phyloP scores from a whole-genome alignment of 257 asterid genomes.

The Nicotiana attenuata region DNA sequence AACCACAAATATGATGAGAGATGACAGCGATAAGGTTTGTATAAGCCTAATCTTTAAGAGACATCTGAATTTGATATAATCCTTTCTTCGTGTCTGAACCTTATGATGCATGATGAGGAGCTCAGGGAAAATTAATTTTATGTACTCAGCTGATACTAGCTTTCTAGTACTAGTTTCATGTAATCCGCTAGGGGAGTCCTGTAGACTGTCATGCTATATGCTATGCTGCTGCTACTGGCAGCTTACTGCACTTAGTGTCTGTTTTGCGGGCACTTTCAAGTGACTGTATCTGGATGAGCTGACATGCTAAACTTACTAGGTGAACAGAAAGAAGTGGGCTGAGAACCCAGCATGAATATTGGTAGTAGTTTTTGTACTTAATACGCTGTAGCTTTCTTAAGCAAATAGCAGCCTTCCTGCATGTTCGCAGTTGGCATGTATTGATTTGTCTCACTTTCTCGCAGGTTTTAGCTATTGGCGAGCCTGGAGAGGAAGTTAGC shows the following conservation, averaged over 20 bases:
- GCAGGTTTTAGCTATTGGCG: slow-evolving; percentile 79
- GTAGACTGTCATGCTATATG: background rate
- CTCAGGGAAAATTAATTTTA: background rate
- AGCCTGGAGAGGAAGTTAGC: slow-evolving; percentile 83
- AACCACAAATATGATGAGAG: slow-evolving; percentile 74
- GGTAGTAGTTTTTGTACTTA: background rate
- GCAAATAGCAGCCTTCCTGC: background rate
- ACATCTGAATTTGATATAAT: background rate
- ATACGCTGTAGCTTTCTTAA: background rate
- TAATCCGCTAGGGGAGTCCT: background rate
- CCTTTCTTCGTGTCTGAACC: background rate
- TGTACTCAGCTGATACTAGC: background rate
- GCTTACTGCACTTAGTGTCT: background rate
- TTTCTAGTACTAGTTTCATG: background rate
- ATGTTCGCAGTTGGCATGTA: background rate
- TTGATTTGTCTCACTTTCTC: slow-evolving; percentile 17
- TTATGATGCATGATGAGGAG: background rate
- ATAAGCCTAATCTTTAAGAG: background rate
- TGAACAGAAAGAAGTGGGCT: background rate
- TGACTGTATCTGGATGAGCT: background rate
- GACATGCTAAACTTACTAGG: background rate
- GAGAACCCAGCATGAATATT: background rate
- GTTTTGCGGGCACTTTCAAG: background rate
- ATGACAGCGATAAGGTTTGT: slow-evolving; percentile 78
- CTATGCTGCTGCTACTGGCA: background rate